A percentile compares a stretch with the other conserved stretches of the same genome.
Evolutionary conservation across 768 basidiomycete species (phyloP).

Genomic region (Psilocybe cyanescens): DNA sequence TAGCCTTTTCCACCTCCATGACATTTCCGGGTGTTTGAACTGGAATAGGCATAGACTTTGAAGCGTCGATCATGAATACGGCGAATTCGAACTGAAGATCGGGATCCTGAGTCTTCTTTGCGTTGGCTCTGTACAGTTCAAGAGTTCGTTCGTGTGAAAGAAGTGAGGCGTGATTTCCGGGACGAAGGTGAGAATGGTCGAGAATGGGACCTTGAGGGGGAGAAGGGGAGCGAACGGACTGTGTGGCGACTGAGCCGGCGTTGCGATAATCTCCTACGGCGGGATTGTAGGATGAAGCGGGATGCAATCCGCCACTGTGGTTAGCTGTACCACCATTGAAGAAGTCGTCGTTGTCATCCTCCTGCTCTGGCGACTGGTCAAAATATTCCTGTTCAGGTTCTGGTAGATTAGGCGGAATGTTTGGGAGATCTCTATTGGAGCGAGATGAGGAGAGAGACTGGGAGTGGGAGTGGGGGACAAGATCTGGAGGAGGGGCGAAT

Average conservation of each 20-base stretch:
- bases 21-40: conserved; percentile 70
- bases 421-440: conserved; percentile 28
- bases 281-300: conserved; percentile 34
- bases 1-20: conserved; percentile 78
- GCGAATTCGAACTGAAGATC: conserved; percentile 98
- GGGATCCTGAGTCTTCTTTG: conserved; percentile 98
- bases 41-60: conserved; percentile 86
- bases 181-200: conserved; percentile 91
- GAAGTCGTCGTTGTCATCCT: conserved; percentile 54
- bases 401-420: conserved; percentile 33
- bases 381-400: conserved; percentile 44
- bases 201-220: conserved; percentile 73
- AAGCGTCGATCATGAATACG: conserved; percentile 98
- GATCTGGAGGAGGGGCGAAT: conserved; percentile 27
- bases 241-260: conserved; percentile 47
- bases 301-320: conserved; percentile 31
- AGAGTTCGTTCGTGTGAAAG: conserved; percentile 96
- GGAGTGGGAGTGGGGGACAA: conserved; percentile 30
- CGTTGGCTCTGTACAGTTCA: conserved; percentile 96
- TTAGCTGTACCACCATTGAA: conserved; percentile 41
- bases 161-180: conserved; percentile 90
- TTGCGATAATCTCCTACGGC: conserved; percentile 32
- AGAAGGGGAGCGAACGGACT: conserved; percentile 69
- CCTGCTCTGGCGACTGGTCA: conserved; percentile 42
- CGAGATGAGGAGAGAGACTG: conserved; percentile 27